A percentile compares a stretch with the other conserved stretches of the same genome.
Evolutionary conservation across 1,284 basidiomycete species (phyloP).

Genomic region (Takashimella koratensis): DNA sequence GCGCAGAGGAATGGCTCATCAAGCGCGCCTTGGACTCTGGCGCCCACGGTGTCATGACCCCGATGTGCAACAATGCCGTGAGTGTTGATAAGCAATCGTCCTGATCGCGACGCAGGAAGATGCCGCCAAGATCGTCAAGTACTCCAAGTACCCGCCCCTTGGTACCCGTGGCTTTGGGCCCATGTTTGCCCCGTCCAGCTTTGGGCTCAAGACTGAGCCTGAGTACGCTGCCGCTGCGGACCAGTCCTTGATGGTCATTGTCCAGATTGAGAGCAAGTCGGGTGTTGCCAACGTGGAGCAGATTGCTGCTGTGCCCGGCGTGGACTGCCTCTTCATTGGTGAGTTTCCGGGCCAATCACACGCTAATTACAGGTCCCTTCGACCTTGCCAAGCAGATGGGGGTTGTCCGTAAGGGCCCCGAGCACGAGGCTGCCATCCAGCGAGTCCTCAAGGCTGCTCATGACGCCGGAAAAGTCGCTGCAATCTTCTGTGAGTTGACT

Average conservation of each 20-base stretch:
- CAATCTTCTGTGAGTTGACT: constrained; percentile 53
- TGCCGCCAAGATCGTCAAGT: constrained; percentile 25
- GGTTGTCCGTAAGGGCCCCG: constrained; percentile 19
- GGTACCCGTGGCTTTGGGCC: constrained; percentile 34
- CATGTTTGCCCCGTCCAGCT: constrained; percentile 28
- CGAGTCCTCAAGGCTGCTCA: constrained; percentile 57
- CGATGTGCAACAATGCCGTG: constrained; percentile 33
- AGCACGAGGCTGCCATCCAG: constrained; percentile 58
- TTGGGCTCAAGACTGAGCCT: constrained; percentile 27
- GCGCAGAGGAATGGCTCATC: constrained; percentile 38
- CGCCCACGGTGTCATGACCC: constrained; percentile 36
- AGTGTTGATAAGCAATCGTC: too few relatives aligned
- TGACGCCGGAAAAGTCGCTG: constrained; percentile 58
- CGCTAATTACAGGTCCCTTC: constrained; percentile 51
- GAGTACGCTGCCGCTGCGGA: constrained; percentile 61
- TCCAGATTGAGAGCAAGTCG: constrained; percentile 64
- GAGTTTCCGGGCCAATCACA: too few relatives aligned
- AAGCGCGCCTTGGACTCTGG: constrained; percentile 48
- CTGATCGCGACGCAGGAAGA: constrained; percentile 25
- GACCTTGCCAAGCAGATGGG: constrained; percentile 55
- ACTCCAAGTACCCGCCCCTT: constrained; percentile 30
- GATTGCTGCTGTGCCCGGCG: constrained; percentile 61
- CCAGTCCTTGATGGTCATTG: constrained; percentile 58
- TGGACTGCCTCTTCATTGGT: constrained; percentile 64
- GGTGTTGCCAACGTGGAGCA: constrained; percentile 60